phyloP scores from a whole-genome alignment of 495 filamentous ascomycete species.

The Apodospora peruviana region DNA sequence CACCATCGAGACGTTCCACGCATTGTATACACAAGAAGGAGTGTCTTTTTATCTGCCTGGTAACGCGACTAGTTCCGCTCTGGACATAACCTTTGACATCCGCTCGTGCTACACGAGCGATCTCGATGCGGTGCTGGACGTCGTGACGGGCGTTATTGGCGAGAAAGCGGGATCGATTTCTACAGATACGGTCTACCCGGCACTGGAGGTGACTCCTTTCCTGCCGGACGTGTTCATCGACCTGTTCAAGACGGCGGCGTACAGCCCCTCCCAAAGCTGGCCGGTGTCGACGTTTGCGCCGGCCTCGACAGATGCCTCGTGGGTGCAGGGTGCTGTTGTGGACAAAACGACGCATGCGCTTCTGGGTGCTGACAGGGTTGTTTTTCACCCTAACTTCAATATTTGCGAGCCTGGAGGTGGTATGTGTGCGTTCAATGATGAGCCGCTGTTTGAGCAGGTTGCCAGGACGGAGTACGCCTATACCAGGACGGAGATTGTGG shows the following conservation, averaged over 20 bases:
- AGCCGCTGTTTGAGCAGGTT: slow-evolving; percentile 43
- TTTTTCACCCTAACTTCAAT: slow-evolving; percentile 46
- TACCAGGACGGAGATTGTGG: slow-evolving; percentile 37
- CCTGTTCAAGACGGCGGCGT: slow-evolving; percentile 30
- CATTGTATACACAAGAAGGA: slow-evolving; percentile 4
- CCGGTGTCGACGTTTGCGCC: slow-evolving; percentile 25
- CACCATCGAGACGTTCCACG: slow-evolving; percentile 18
- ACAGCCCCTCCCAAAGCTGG: slow-evolving; percentile 42
- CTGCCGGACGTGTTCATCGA: slow-evolving; percentile 13
- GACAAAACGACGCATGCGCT: slow-evolving; percentile 15
- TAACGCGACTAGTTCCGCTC: slow-evolving; percentile 15
- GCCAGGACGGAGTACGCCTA: slow-evolving; percentile 46
- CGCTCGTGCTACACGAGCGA: slow-evolving; percentile 19
- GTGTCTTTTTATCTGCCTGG: slow-evolving; percentile 16
- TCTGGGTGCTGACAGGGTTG: slow-evolving; percentile 45
- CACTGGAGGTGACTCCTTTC: slow-evolving; percentile 14
- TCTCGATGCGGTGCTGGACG: slow-evolving; percentile 9
- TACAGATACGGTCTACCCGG: slow-evolving; percentile 17
- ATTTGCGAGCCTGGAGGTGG: slow-evolving; percentile 29
- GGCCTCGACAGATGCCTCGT: slow-evolving; percentile 18
- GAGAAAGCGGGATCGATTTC: slow-evolving; percentile 4
- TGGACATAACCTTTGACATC: slow-evolving; percentile 18
- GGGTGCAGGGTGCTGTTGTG: slow-evolving; percentile 34
- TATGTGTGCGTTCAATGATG: slow-evolving; percentile 39
- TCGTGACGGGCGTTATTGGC: slow-evolving; percentile 7